A percentile compares a stretch with the other conserved stretches of the same genome.
Conservation (phyloP, 805 yeast genomes). For the Nakazawaea anatomiae region DNA sequence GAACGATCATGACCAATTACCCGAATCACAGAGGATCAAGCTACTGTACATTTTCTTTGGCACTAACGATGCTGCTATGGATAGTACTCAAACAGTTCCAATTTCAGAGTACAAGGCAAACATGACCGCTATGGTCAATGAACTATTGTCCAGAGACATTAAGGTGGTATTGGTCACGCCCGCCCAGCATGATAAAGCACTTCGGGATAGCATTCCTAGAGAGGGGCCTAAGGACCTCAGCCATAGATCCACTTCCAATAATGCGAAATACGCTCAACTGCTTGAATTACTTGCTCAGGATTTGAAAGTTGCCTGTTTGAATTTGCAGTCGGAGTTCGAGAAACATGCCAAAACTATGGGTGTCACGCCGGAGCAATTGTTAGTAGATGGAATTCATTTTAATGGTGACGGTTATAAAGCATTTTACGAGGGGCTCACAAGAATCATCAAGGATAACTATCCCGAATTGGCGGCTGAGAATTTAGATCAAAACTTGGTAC, state of each 20-base stretch:
- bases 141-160: constrained; percentile 35
- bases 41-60: constrained; percentile 66
- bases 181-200: constrained; percentile 40
- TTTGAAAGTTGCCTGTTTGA: constrained; percentile 48
- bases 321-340: constrained; percentile 42
- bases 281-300: constrained; percentile 25
- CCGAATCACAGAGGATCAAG: constrained; percentile 27
- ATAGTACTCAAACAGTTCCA: constrained; percentile 46
- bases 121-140: constrained; percentile 32
- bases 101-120: constrained; percentile 46
- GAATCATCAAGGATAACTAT: constrained; percentile 31
- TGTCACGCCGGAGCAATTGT: constrained; percentile 5
- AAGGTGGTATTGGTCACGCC: constrained; percentile 62
- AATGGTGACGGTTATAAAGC: constrained; percentile 47
- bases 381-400: constrained; percentile 53
- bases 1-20: constrained; percentile 32
- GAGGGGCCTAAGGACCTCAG: constrained; percentile 20
- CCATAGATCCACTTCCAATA: constrained; percentile 41
- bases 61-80: constrained; percentile 62
- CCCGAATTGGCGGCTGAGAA: constrained; percentile 44
- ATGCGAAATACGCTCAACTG: constrained; percentile 45
- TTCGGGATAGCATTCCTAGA: constrained; percentile 31
- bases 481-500: constrained; percentile 30
- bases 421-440: constrained; percentile 36
- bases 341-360: constrained; percentile 25